Conservation (phyloP, 1,284 basidiomycete species). For the Pseudozyma hubeiensis region DNA sequence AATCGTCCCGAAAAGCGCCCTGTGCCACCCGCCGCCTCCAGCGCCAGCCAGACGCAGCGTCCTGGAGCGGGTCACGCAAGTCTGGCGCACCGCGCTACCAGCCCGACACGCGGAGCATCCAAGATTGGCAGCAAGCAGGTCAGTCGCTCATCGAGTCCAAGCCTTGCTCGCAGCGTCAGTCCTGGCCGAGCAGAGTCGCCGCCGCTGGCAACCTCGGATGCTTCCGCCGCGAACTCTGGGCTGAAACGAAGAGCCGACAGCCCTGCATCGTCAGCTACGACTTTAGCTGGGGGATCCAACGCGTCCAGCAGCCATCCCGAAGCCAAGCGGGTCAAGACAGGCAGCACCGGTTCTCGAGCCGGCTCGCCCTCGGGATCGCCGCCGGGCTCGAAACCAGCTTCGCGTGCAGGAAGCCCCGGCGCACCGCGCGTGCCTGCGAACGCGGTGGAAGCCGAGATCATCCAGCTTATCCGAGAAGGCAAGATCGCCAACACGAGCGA, state of each 20-base stretch:
- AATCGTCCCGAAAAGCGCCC: slow-evolving; percentile 44
- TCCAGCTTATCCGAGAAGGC: slow-evolving; percentile 53
- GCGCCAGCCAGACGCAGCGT: slow-evolving; percentile 21
- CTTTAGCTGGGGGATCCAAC: slow-evolving; percentile 2
- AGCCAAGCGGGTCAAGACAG: slow-evolving; percentile 53
- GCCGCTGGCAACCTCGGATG: slow-evolving; percentile 11
- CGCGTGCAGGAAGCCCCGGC: slow-evolving; percentile 46
- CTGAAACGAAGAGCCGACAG: slow-evolving; percentile 47
- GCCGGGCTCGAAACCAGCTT: slow-evolving; percentile 32
- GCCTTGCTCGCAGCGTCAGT: slow-evolving; percentile 26
- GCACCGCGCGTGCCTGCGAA: slow-evolving; percentile 39
- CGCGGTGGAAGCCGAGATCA: slow-evolving; percentile 59
- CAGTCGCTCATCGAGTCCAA: slow-evolving; percentile 46
- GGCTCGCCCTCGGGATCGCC: slow-evolving; percentile 30
- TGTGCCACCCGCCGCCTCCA: slow-evolving; percentile 4
- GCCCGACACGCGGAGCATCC: slow-evolving; percentile 41
- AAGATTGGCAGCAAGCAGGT: slow-evolving; percentile 54
- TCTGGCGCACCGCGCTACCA: slow-evolving; percentile 57
- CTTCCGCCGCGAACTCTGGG: slow-evolving; percentile 16
- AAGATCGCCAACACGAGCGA: slow-evolving; percentile 56
- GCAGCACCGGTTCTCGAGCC: slow-evolving; percentile 23
- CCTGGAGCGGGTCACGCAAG: slow-evolving; percentile 58
- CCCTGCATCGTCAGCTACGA: slow-evolving; percentile 3
- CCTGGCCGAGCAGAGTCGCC: slow-evolving; percentile 44
- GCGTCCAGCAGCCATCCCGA: slow-evolving; percentile 26